Evolutionary conservation across 768 basidiomycete species (phyloP).

Genomic region (Tylopilus vinaceipallidus): DNA sequence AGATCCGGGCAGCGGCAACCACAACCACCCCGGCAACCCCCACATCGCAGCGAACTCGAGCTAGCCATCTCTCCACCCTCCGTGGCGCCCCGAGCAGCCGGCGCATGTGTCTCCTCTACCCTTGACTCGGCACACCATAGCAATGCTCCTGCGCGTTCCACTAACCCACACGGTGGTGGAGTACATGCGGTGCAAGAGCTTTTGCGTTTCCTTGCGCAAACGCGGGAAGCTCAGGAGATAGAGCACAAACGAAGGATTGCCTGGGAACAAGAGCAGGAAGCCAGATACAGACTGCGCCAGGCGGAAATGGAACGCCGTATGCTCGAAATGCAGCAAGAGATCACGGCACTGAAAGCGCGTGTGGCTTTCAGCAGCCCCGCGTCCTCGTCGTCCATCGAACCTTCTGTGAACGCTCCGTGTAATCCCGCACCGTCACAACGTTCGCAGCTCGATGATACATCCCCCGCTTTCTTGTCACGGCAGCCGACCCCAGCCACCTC

Average conservation of each 20-base stretch:
- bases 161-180: constrained; percentile 34
- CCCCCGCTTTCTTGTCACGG: constrained; percentile 14
- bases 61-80: constrained; percentile 50
- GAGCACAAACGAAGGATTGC: constrained; percentile 56
- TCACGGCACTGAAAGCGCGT: constrained; percentile 43
- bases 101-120: neutral
- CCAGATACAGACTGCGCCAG: constrained; percentile 50
- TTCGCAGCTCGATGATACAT: constrained; percentile 6
- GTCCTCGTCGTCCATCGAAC: constrained; percentile 4
- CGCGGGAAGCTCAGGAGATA: constrained; percentile 56
- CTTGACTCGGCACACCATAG: constrained; percentile 6
- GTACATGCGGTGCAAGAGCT: constrained; percentile 57
- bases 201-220: constrained; percentile 53
- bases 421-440: constrained; percentile 3
- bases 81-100: constrained; percentile 32
- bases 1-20: constrained; percentile 32
- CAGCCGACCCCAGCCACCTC: constrained; percentile 32
- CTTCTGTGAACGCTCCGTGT: neutral
- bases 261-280: constrained; percentile 75
- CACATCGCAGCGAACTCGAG: constrained; percentile 65
- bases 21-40: constrained; percentile 41
- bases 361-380: constrained; percentile 27
- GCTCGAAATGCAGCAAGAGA: constrained; percentile 52
- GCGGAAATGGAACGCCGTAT: constrained; percentile 60
- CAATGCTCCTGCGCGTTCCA: constrained; percentile 17